Evolutionary conservation across 345 rosid genomes (phyloP).

Genomic region (Eucalyptus cloeziana): DNA sequence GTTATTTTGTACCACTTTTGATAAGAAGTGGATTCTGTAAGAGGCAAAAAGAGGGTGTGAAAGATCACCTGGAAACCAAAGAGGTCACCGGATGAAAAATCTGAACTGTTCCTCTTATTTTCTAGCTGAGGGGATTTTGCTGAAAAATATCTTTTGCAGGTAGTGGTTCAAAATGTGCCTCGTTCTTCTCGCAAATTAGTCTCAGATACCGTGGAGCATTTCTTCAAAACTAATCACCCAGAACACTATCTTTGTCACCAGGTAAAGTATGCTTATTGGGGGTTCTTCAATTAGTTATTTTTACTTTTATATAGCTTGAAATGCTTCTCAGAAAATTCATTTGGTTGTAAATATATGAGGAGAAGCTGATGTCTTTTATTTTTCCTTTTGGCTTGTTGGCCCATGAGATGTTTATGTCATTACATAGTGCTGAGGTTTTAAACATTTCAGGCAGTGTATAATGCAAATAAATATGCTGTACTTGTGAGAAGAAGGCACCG

Average conservation of each 20-base stretch:
- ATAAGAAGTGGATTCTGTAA: neutral
- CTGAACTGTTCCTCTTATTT: neutral
- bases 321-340: neutral
- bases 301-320: neutral
- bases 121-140: neutral
- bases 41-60: neutral
- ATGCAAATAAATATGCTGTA: slow-evolving; percentile 67
- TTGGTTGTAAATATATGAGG: neutral
- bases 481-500: slow-evolving; percentile 62
- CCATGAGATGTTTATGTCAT: neutral
- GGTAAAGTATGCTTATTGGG: slow-evolving; percentile 12
- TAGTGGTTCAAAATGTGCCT: slow-evolving; percentile 84
- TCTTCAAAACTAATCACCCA: slow-evolving; percentile 79
- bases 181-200: slow-evolving; percentile 35
- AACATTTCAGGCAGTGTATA: slow-evolving; percentile 57
- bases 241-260: slow-evolving; percentile 88
- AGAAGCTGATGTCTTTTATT: neutral
- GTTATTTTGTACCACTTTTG: neutral
- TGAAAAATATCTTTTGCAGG: slow-evolving; percentile 34
- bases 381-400: neutral
- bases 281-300: neutral
- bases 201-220: slow-evolving; percentile 59
- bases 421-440: neutral
- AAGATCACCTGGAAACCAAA: neutral
- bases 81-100: neutral